These are phyloP conservation scores for Drechslerella coelobrocha DNA, from an alignment of 2,329 filamentous ascomycete species.

Conservation along the genomic window DNA sequence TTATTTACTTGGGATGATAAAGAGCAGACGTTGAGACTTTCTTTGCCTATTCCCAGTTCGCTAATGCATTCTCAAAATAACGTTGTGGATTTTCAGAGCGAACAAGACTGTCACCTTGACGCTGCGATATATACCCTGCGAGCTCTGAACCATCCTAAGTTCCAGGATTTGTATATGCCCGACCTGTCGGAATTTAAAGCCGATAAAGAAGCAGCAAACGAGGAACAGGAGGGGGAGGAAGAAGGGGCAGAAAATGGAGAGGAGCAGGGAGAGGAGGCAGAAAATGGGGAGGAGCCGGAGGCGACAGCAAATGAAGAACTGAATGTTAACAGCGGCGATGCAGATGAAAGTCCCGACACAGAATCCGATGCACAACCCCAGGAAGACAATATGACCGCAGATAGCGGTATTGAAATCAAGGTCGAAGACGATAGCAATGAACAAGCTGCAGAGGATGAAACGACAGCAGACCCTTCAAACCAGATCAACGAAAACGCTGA, in stretches of 20 bases:
- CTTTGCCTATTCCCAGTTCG: conserved; percentile 34
- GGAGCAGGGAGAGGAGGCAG: not conserved
- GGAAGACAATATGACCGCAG: not conserved
- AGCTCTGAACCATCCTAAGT: conserved; percentile 30
- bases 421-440: not conserved
- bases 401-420: not conserved
- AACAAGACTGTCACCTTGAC: conserved; percentile 39
- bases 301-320: too few relatives aligned
- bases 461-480: not conserved
- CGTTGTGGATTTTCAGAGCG: conserved; percentile 40
- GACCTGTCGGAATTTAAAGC: not conserved
- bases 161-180: conserved; percentile 38
- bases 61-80: conserved; percentile 31
- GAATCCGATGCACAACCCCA: not conserved
- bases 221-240: not conserved
- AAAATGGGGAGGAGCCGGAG: not conserved
- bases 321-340: not conserved
- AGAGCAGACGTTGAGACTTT: conserved; percentile 27
- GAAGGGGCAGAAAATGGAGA: not conserved
- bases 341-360: not conserved
- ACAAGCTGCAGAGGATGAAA: not conserved
- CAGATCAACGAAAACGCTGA: not conserved
- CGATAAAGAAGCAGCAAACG: not conserved
- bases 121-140: conserved; percentile 32
- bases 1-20: conserved; percentile 46